These are phyloP conservation scores for Begonia loranthoides DNA, from an alignment of 306 rosid species.

Conservation along the genomic window DNA sequence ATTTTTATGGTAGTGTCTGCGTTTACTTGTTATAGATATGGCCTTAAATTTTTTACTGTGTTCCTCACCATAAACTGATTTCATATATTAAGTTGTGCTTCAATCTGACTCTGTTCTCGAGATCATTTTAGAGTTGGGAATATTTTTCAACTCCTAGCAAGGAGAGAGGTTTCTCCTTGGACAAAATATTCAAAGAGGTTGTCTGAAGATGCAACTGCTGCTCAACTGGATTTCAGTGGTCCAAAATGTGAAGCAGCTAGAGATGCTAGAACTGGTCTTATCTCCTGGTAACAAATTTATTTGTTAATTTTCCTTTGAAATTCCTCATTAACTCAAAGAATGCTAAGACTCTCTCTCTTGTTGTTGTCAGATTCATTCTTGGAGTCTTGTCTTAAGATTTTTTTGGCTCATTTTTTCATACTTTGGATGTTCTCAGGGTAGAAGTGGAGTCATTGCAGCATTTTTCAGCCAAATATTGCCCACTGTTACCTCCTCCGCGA, in stretches of 20 bases:
- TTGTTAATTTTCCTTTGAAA: too few relatives aligned
- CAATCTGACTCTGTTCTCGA: not conserved
- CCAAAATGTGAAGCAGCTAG: constrained; percentile 20
- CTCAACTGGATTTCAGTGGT: constrained; percentile 11
- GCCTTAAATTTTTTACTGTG: too few relatives aligned
- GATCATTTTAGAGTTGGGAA: constrained; percentile 23
- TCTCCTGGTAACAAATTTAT: constrained; percentile 29
- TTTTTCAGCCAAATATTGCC: constrained; percentile 84
- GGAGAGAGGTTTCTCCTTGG: constrained; percentile 35
- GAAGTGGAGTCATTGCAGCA: constrained; percentile 62
- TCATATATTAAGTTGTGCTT: too few relatives aligned
- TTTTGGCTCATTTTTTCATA: not conserved
- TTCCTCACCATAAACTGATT: not conserved
- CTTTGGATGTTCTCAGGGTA: constrained; percentile 22
- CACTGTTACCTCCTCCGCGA: constrained; percentile 84
- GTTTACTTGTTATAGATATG: too few relatives aligned
- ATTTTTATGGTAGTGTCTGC: too few relatives aligned
- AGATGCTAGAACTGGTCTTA: constrained; percentile 34
- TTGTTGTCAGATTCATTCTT: too few relatives aligned
- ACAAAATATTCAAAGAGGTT: constrained; percentile 24
- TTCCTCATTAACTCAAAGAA: too few relatives aligned
- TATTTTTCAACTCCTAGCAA: constrained; percentile 31
- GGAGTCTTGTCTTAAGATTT: too few relatives aligned
- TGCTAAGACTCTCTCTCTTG: too few relatives aligned
- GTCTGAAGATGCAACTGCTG: constrained; percentile 17